Evolutionary conservation across 805 yeast genomes (phyloP).

Genomic region (Schwanniomyces polymorphus): DNA sequence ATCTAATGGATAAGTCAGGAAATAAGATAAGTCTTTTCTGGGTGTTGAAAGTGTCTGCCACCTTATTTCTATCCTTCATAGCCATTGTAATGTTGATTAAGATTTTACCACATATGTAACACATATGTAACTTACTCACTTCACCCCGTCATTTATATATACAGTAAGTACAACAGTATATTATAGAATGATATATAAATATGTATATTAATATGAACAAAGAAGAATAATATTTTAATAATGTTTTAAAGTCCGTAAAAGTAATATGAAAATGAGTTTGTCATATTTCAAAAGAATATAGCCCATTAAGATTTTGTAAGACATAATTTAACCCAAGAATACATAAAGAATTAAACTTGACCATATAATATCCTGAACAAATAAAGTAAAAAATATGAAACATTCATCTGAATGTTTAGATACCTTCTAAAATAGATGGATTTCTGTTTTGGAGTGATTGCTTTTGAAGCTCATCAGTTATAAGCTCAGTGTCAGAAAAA

Average conservation of each 20-base stretch:
- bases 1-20: conserved; percentile 39
- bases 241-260: neutral
- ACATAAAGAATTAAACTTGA: neutral
- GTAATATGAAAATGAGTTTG: neutral
- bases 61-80: conserved; percentile 25
- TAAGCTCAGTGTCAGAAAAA: conserved; percentile 21
- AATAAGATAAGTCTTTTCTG: conserved; percentile 41
- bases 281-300: neutral
- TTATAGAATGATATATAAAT: neutral
- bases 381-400: neutral
- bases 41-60: conserved; percentile 29
- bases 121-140: no score
- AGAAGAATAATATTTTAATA: neutral
- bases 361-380: neutral
- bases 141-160: neutral
- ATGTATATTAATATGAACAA: neutral
- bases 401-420: neutral
- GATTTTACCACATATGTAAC: conserved; percentile 36
- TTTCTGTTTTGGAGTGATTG: conserved; percentile 1
- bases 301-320: neutral
- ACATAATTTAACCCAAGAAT: neutral
- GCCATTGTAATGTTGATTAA: conserved; percentile 32
- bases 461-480: conserved; percentile 15
- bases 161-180: neutral
- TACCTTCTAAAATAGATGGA: conserved; percentile 2